Evolutionary conservation across 1,284 basidiomycete genomes (phyloP), one percentile per base, ranked within the genome.

Genomic region (Anthracocystis setariae): DNA sequence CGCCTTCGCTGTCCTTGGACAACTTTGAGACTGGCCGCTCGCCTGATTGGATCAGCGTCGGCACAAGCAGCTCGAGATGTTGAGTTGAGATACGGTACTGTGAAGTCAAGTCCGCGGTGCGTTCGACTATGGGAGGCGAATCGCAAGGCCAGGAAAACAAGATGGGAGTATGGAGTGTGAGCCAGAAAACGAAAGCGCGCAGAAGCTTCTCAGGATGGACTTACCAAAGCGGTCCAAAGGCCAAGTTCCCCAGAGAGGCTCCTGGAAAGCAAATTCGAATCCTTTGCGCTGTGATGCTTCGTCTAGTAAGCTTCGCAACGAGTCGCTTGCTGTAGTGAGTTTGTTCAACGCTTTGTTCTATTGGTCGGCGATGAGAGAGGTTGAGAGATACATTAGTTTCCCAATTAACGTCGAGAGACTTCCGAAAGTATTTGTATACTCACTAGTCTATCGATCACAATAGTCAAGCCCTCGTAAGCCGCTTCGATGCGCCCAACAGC

Each of bases 231-330:
- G 71, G n/a, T 73, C 69, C 33, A 80, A 40, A 5, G 77, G 58
- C 78, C 78, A 80, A 7, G 77, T 78, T 17, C 62, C 76, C 78
- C 78, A 80, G 45, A 80, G 45, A 0, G 78, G 64, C 13, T 73
- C 56, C 32, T 64, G 53, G n/a, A 73, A 67, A 9, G 63, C 69
- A 18, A 71, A 73, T 18, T 71, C 65, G 29, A 66, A 56, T 1
- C 73, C 62, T 37, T 67, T 69, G n/a, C 63, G 62, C 27, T 63
- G 55, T 3, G 69, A 38, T 15, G 73, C 62, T 18, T 80, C 78
- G 21, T 63, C 52, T 3, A 77, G 32, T 8, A 78, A 46, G 5
- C 62, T 40, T 20, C 45, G 42, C 1, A 71, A 55, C 12, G 64
- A 56, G 25, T 78, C 74, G 35, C 56, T 58, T 8, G 71, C 50